Conservation (phyloP, 1,139 yeast genomes). For the Saccharomycopsis hybrid region DNA sequence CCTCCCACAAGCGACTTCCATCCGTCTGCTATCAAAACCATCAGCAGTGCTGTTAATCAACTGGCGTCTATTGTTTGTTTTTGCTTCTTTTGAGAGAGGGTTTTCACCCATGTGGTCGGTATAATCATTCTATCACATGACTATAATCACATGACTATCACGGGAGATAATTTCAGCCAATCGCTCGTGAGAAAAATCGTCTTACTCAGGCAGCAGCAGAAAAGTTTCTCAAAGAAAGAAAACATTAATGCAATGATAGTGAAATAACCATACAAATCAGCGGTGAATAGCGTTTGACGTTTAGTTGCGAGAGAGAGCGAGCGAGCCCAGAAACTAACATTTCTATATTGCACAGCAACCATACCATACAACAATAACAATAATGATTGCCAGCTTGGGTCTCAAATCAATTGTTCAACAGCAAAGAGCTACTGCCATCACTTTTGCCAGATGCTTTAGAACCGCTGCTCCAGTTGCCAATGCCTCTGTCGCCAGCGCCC, state of each 20-base stretch:
- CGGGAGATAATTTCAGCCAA: constrained; percentile 1
- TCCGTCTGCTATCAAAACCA: no score
- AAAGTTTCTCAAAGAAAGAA: no score
- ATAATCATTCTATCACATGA: no score
- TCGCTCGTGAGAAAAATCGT: constrained; percentile 1
- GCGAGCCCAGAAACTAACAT: no score
- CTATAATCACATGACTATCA: no score
- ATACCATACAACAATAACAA: not conserved
- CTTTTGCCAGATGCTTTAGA: constrained; percentile 5
- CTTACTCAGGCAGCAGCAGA: not conserved
- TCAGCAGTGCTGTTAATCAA: not conserved
- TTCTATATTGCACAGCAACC: no score
- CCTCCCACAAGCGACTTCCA: no score
- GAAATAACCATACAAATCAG: no score
- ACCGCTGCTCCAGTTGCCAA: constrained; percentile 5
- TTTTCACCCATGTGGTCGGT: no score
- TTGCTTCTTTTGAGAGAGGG: not conserved
- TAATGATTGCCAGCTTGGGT: constrained; percentile 10
- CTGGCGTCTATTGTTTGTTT: not conserved
- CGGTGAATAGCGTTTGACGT: no score
- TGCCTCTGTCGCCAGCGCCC: not conserved
- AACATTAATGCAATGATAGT: no score
- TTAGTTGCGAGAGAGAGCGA: no score
- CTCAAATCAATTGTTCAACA: not conserved
- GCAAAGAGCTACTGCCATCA: not conserved